Percentiles rank a stretch among this genome's conserved stretches.
Evolutionary conservation across 23 red algal genomes (phyloP).

Genomic region (Cyanidioschyzon merolae): DNA sequence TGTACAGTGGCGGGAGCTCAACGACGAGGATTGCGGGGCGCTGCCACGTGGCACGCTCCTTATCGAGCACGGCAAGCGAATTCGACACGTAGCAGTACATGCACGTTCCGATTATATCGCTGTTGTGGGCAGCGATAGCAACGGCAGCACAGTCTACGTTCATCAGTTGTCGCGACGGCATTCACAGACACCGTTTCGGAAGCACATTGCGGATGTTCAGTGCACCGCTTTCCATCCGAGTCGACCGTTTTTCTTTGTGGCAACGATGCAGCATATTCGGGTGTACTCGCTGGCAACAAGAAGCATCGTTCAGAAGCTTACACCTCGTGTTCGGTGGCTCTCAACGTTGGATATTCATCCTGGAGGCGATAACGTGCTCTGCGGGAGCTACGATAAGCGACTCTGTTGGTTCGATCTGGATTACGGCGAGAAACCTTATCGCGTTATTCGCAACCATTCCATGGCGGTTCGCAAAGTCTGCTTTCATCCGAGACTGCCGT

Average conservation of each 20-base stretch:
- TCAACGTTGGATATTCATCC: constrained; percentile 81
- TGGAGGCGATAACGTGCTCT: constrained; percentile 74
- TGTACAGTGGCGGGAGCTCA: background rate
- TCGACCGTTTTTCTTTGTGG: constrained; percentile 71
- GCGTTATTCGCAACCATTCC: constrained; percentile 42
- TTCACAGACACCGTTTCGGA: constrained; percentile 57
- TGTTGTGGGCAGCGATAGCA: constrained; percentile 35
- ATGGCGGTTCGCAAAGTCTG: constrained; percentile 46
- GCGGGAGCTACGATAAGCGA: constrained; percentile 57
- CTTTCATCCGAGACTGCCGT: constrained; percentile 49
- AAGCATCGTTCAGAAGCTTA: constrained; percentile 54
- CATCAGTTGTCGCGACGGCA: constrained; percentile 59
- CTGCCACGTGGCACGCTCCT: constrained; percentile 11
- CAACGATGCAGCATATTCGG: constrained; percentile 70
- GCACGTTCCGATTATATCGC: constrained; percentile 77
- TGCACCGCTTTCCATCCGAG: constrained; percentile 72
- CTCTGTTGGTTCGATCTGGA: constrained; percentile 89
- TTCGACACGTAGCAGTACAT: constrained; percentile 56
- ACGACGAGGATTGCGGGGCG: background rate
- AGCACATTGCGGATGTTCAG: constrained; percentile 33
- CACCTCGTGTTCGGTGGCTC: constrained; percentile 60
- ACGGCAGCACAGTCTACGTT: constrained; percentile 43
- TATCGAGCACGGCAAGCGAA: constrained; percentile 32
- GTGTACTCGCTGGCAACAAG: constrained; percentile 57
- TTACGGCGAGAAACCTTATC: constrained; percentile 54